Evolutionary conservation across 2,329 filamentous ascomycete species (phyloP), one percentile per base, ranked within the genome.

Genomic region (Xylaria sp.): DNA sequence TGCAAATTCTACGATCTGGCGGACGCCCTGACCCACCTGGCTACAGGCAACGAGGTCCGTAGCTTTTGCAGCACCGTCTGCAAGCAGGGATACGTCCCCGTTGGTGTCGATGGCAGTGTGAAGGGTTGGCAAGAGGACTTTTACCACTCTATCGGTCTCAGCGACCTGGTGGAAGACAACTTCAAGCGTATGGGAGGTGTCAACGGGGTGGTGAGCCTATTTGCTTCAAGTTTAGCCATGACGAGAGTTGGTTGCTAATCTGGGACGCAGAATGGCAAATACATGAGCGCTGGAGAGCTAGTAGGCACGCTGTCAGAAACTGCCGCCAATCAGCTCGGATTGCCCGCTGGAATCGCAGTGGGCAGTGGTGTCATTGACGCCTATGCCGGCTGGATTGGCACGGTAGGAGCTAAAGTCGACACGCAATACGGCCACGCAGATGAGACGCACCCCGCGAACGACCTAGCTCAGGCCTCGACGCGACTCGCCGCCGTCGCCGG

Each of bases 111-210:
- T 75, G 94, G 94, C 57, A 98, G 94, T 80, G 93, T 97, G 67
- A 98, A 98, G 84, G 96, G 96, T 41, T 99, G 96, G 96, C 95
- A 98, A 80, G 92, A 95, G 75, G 95, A 98, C 78, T 99, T 99
- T 78, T 89, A 97, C 73, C 88, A 89, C 37, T 88, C 90, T 9
- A 97, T 99, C 78, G 96, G 96, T 18, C 86, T 99, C n/a, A 87
- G 87, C 46, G 94, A 97, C 73, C 84, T 99, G 66, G 89, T 88
- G 57, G 88, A 97, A 76, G 92, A 98, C 78, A 89, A 97, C 77
- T 99, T 97, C 80, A 92, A 92, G 84, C 90, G 94, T 73, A 92
- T 99, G 87, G 96, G 96, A 72, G 96, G 96, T 74, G 94, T 99
- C 75, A 88, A 98, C 80, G 92, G 93, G 86, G 92, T 97, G 90